These are phyloP conservation scores for Immersiella caudata DNA, from an alignment of 495 filamentous ascomycete species.

Conservation along the genomic window DNA sequence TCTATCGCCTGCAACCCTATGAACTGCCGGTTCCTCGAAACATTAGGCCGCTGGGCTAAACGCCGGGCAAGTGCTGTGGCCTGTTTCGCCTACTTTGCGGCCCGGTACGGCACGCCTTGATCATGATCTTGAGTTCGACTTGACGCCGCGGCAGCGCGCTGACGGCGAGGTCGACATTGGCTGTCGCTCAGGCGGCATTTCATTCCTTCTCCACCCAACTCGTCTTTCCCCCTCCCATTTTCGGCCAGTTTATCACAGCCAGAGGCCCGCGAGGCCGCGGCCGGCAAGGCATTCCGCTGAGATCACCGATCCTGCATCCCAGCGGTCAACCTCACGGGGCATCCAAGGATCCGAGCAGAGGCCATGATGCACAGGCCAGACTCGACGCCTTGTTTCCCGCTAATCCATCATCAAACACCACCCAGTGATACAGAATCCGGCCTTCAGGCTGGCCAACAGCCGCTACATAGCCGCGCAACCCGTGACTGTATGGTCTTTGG, in stretches of 20 bases:
- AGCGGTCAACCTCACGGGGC: not conserved
- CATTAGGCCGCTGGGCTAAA: slow-evolving; percentile 4
- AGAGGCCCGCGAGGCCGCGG: not conserved
- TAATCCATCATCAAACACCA: not conserved
- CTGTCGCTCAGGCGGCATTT: not conserved
- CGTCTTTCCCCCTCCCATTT: not conserved
- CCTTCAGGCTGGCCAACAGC: not conserved
- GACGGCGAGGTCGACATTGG: not conserved
- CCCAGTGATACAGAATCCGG: not conserved
- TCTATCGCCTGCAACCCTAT: not conserved
- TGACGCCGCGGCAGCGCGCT: not conserved
- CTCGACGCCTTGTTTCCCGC: not conserved
- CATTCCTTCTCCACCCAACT: not conserved
- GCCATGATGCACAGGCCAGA: not conserved
- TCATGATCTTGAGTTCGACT: not conserved
- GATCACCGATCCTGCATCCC: not conserved
- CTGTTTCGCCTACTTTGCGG: slow-evolving; percentile 5
- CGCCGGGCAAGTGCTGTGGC: slow-evolving; percentile 7
- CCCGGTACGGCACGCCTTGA: not conserved
- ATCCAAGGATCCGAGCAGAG: not conserved
- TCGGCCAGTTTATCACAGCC: not conserved
- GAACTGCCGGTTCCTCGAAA: not conserved
- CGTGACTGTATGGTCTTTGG: not conserved
- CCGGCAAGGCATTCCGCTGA: not conserved
- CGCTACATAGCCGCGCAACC: not conserved